Base-by-base conservation (phyloP, 176 grass and related monocot species). In the Musa itinerans region DNA sequence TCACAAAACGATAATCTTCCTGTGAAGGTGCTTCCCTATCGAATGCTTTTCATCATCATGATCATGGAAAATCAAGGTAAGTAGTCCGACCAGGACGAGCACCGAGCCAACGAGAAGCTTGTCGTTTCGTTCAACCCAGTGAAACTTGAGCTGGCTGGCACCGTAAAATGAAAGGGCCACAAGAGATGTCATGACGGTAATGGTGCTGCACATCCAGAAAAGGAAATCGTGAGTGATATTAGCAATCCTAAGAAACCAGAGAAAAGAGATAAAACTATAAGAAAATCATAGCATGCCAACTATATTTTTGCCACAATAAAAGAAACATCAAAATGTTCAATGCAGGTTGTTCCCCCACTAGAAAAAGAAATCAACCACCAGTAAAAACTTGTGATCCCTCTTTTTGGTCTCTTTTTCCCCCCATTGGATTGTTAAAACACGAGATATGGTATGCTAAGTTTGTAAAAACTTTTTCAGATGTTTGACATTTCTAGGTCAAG, bases 111-210 rank as follows among this genome's bases (percentile, higher is more conserved):
- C 90, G 4, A 98, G 90, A 71, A 98, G 75, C 86, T 98, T 98
- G 70, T 98, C 95, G 0, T 98, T 87, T 8, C 84, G 86, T 84
- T 98, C 95, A 27, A 98, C 90, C 95, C 95, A 98, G 66, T 98
- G 95, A 80, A 98, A 94, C 78, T 93, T 93, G 78, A 98, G 83
- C 59, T 98, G 90, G 85, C 95, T 98, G 22, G 95, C 95, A 50
- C 95, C 95, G 19, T 89, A 93, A 71, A 86, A 98, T 11, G 95
- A 93, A 68, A 98, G 88, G 50, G 95, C 95, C 64, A 98, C 95
- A 68, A 98, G 55, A 64, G 90, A 98, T 19, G 90, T 98, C 95
- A 98, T 98, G 14, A 98, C 95, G n/a, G 95, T 86, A 69, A 93
- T 91, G 4, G 95, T 98, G 76, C 95, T 98, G 88, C 66, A 87